Evolutionary conservation across 768 basidiomycete species (phyloP), one percentile per base, ranked within the genome.

Genomic region (Asterophora lycoperdoides): DNA sequence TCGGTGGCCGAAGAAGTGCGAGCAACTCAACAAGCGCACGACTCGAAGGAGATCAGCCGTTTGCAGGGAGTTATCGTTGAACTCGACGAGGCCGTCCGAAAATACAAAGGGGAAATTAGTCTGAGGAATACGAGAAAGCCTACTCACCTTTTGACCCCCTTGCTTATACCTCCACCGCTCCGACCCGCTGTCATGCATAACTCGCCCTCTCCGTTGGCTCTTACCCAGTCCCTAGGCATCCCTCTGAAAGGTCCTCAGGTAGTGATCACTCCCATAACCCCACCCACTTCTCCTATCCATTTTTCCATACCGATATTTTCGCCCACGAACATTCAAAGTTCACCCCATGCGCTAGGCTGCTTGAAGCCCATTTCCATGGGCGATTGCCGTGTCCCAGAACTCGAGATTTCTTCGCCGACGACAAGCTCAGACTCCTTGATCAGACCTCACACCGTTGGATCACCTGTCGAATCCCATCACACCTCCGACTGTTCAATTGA

Each of bases 1-100:
- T 75, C 83, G 32, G 65, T 89, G 26, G 81, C 74, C 13, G 86
- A 86, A 59, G 84, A 88, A 64, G 71, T 87, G 43, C 71, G 75
- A 41, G 78, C 76, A 57, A 73, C 75, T 44, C 68, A 69, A 51
- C 61, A 41, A n/a, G 32, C 18, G 26, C 30, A 32, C 13, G 34
- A 47, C 23, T 29, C 49, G 2, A 72, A 68, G 44, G 78, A 84
- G 54, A 72, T 78, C 9, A 65, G 60, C 15, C 72, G 71, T 34
- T 63, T 83, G 57, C 75, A 74, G 58, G 67, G 66, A 11, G 73
- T 78, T 18, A 75, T 84, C 37, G 68, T 71, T 52, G 73, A 72
- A 28, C 64, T 83, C 14, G 76, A 79, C 58, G 71, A 69, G 28
- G 63, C 74, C 20, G 65, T 74, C 30, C 63, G 71, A 46, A 68